Evolutionary conservation across 805 yeast species (phyloP).

Genomic region (Metschnikowia amazonensis): DNA sequence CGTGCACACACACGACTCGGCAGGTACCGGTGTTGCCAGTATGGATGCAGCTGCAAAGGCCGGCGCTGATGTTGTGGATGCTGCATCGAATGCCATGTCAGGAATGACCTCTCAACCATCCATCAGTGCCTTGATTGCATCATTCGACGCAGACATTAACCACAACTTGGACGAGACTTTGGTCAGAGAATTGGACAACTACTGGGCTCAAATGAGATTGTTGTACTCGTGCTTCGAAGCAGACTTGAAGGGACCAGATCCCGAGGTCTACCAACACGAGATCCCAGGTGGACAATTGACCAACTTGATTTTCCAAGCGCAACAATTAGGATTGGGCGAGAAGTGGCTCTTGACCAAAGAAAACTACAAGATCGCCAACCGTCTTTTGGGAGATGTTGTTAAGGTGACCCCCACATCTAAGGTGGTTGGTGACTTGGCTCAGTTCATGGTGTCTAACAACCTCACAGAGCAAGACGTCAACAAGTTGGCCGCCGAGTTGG

Average conservation of each 20-base stretch:
- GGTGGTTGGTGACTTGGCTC: slow-evolving; percentile 99
- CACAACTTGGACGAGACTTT: slow-evolving; percentile 65
- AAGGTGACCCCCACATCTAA: slow-evolving; percentile 99
- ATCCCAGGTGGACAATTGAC: slow-evolving; percentile 99
- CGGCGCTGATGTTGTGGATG: slow-evolving; percentile 98
- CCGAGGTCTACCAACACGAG: slow-evolving; percentile 97
- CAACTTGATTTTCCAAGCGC: slow-evolving; percentile 97
- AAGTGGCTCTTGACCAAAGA: slow-evolving; percentile 96
- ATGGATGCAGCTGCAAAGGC: slow-evolving; percentile 92
- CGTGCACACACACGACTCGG: slow-evolving; percentile 98
- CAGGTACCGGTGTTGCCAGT: slow-evolving; percentile 98
- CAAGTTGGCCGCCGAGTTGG: slow-evolving; percentile 83
- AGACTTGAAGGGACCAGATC: slow-evolving; percentile 98
- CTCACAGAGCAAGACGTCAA: slow-evolving; percentile 79
- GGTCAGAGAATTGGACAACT: slow-evolving; percentile 82
- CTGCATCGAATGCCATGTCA: slow-evolving; percentile 95
- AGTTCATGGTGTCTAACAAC: slow-evolving; percentile 97
- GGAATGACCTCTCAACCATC: slow-evolving; percentile 99
- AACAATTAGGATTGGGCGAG: slow-evolving; percentile 95
- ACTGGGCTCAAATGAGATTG: slow-evolving; percentile 99
- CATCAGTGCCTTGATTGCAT: slow-evolving; percentile 85
- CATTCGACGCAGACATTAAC: slow-evolving; percentile 80
- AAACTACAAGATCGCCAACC: slow-evolving; percentile 89
- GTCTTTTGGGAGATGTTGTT: slow-evolving; percentile 90
- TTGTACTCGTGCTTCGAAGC: slow-evolving; percentile 97